A percentile compares a stretch with the other conserved stretches of the same genome.
phyloP scores from a whole-genome alignment of 805 yeast genomes.

The Teunomyces barrocoloradensis region DNA sequence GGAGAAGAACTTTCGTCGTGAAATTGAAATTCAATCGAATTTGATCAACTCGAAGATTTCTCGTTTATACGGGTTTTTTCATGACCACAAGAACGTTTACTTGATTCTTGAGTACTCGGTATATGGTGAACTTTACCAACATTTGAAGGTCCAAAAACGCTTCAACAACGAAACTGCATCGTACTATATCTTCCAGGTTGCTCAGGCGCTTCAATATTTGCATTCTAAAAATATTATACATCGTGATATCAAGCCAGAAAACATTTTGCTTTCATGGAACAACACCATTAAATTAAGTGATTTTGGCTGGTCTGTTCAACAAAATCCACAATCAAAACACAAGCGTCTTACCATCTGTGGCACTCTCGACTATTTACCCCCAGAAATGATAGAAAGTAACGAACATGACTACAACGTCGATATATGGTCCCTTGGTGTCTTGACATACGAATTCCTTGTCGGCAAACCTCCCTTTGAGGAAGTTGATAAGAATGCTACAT shows the following conservation, averaged over 20 bases:
- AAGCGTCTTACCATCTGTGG: slow-evolving; percentile 87
- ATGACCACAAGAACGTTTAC: slow-evolving; percentile 77
- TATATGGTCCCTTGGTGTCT: slow-evolving; percentile 88
- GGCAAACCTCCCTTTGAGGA: slow-evolving; percentile 95
- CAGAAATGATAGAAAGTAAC: slow-evolving; percentile 86
- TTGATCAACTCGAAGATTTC: slow-evolving; percentile 77
- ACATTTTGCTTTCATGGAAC: slow-evolving; percentile 72
- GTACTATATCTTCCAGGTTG: slow-evolving; percentile 76
- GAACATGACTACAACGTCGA: slow-evolving; percentile 80
- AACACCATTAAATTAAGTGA: slow-evolving; percentile 83
- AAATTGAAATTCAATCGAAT: slow-evolving; percentile 84
- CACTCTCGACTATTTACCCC: slow-evolving; percentile 90
- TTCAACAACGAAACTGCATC: slow-evolving; percentile 76
- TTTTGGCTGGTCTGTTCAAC: slow-evolving; percentile 94
- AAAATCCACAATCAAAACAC: slow-evolving; percentile 11
- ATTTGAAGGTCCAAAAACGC: slow-evolving; percentile 61
- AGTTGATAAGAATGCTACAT: slow-evolving; percentile 70
- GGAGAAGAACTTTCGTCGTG: slow-evolving; percentile 83
- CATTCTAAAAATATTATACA: slow-evolving; percentile 83
- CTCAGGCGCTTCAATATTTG: slow-evolving; percentile 72
- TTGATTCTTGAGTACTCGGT: slow-evolving; percentile 81
- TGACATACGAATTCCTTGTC: slow-evolving; percentile 80
- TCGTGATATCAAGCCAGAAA: slow-evolving; percentile 93
- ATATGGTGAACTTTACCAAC: slow-evolving; percentile 81
- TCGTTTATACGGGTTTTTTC: slow-evolving; percentile 81